phyloP scores from a whole-genome alignment of 2,329 filamentous ascomycete species.

The Talaromyces sp. region DNA sequence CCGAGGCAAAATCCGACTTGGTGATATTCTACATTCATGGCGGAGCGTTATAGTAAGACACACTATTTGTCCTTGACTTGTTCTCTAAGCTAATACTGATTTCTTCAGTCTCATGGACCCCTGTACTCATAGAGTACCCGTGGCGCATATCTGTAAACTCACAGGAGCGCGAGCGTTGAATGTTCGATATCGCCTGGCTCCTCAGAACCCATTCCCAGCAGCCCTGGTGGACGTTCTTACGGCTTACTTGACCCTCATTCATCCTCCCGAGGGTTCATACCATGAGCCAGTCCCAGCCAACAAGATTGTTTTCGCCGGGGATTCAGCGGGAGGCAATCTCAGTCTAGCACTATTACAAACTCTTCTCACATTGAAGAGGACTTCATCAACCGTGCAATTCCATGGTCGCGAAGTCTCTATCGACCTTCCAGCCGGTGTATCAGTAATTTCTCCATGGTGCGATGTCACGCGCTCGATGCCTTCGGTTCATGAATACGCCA shows the following conservation, averaged over 20 bases:
- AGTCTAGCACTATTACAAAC: slow-evolving; percentile 43
- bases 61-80: background rate
- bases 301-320: slow-evolving; percentile 48
- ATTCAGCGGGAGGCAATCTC: slow-evolving; percentile 49
- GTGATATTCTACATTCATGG: slow-evolving; percentile 50
- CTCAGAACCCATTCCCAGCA: slow-evolving; percentile 49
- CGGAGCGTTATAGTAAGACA: slow-evolving; percentile 46
- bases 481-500: slow-evolving; percentile 37
- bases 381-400: slow-evolving; percentile 38
- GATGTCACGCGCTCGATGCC: slow-evolving; percentile 46
- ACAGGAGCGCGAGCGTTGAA: slow-evolving; percentile 44
- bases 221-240: slow-evolving; percentile 48
- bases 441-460: slow-evolving; percentile 43
- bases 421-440: slow-evolving; percentile 43
- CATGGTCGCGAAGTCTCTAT: slow-evolving; percentile 42
- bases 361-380: slow-evolving; percentile 42
- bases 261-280: slow-evolving; percentile 43
- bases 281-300: slow-evolving; percentile 44
- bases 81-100: background rate
- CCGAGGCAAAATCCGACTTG: slow-evolving; percentile 40
- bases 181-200: slow-evolving; percentile 49
- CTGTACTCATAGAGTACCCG: slow-evolving; percentile 41
- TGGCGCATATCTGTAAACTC: slow-evolving; percentile 39
- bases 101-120: slow-evolving; percentile 44
- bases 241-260: slow-evolving; percentile 49